These are phyloP conservation scores for Simmondsia chinensis DNA, from an alignment of 148 eudicot species.

Conservation along the genomic window DNA sequence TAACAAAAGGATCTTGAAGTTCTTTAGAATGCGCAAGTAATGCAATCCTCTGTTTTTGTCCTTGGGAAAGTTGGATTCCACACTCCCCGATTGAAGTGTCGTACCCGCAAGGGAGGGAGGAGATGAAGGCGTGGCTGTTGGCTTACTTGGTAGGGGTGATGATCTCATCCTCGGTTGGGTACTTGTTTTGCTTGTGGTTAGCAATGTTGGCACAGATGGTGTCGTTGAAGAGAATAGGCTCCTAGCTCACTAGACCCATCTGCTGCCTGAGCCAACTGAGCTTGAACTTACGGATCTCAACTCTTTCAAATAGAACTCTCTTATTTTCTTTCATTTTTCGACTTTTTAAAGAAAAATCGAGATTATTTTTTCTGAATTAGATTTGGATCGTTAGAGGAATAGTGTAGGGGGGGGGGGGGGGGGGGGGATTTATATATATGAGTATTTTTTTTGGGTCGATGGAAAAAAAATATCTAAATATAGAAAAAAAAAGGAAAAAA, in stretches of 20 bases:
- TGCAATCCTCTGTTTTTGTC: conserved; percentile 85
- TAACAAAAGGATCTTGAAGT: conserved; percentile 58
- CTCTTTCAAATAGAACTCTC: conserved; percentile 39
- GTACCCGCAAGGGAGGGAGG: conserved; percentile 56
- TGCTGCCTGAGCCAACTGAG: conserved; percentile 78
- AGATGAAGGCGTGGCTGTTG: conserved; percentile 70
- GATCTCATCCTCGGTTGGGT: conserved; percentile 48
- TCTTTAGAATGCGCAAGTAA: conserved; percentile 68
- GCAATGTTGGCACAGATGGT: conserved; percentile 72
- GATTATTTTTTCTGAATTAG: too few relatives aligned
- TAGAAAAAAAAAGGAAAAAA: too few relatives aligned
- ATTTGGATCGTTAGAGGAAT: too few relatives aligned
- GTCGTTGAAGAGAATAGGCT: conserved; percentile 74
- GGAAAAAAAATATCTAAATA: too few relatives aligned
- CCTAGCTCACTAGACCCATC: conserved; percentile 86
- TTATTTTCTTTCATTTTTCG: too few relatives aligned
- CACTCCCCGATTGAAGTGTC: conserved; percentile 77
- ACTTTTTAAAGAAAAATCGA: too few relatives aligned
- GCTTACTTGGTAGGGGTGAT: conserved; percentile 50
- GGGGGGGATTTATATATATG: too few relatives aligned
- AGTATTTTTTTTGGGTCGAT: too few relatives aligned
- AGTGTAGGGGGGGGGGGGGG: too few relatives aligned
- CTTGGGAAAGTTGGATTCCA: conserved; percentile 76
- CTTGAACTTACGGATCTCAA: conserved; percentile 41
- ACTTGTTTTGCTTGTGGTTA: conserved; percentile 52